Evolutionary conservation across 352 stramenopile genomes (phyloP).

Genomic region (Phytopythium ostracodes): DNA sequence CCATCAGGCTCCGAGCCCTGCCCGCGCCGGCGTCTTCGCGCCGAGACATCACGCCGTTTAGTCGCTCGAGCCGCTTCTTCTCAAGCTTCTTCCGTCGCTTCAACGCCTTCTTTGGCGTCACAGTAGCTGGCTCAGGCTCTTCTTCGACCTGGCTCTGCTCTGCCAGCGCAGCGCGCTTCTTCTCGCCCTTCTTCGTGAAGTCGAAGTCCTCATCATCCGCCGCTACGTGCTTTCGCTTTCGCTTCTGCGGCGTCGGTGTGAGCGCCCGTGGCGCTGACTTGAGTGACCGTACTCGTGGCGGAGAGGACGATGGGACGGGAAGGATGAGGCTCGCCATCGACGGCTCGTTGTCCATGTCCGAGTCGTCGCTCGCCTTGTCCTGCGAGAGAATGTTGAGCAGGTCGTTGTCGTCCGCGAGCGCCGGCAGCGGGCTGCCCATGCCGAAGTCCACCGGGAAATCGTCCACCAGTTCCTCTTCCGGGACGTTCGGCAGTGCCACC

Average conservation of each 20-base stretch:
- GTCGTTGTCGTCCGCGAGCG: constrained; percentile 32
- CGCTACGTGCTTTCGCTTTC: constrained; percentile 20
- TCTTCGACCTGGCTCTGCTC: constrained; percentile 19
- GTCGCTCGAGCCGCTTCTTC: constrained; percentile 13
- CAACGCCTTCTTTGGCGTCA: constrained; percentile 27
- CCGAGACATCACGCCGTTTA: not conserved
- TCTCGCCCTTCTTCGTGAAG: constrained; percentile 41
- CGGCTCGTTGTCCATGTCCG: constrained; percentile 39
- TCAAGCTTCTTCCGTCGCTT: constrained; percentile 30
- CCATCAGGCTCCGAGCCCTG: constrained; percentile 14
- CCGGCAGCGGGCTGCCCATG: constrained; percentile 15
- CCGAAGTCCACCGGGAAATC: constrained; percentile 17
- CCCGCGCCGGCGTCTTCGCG: not conserved
- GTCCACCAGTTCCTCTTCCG: constrained; percentile 11
- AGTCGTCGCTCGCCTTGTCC: constrained; percentile 59
- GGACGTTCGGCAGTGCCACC: constrained; percentile 1
- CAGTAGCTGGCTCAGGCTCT: constrained; percentile 10
- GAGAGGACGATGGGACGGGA: constrained; percentile 19
- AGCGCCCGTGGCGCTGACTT: constrained; percentile 8
- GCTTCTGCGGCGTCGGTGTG: constrained; percentile 18
- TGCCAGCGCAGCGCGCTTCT: constrained; percentile 14
- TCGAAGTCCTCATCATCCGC: constrained; percentile 37
- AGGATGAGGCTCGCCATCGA: constrained; percentile 55
- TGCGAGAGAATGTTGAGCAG: constrained; percentile 53
- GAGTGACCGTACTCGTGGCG: constrained; percentile 9